These are phyloP conservation scores for Gelatoporia subvermispora DNA, from an alignment of 768 basidiomycete genomes.

Conservation along the genomic window DNA sequence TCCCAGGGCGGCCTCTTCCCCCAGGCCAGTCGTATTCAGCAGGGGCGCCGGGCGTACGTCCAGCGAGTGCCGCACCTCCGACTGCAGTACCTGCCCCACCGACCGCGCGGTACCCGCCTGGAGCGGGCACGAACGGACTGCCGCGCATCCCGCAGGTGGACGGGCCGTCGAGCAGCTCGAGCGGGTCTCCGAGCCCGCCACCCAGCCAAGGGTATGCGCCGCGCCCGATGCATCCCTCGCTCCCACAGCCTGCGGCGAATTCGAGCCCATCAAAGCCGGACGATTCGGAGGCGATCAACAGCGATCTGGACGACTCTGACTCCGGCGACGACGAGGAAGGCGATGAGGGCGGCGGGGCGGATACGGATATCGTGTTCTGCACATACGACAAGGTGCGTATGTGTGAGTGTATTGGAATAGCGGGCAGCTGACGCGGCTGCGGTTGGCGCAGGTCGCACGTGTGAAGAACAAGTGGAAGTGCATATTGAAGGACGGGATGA, in stretches of 20 bases:
- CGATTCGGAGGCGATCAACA: constrained; percentile 88
- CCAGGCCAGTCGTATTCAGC: constrained; percentile 53
- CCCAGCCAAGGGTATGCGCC: constrained; percentile 59
- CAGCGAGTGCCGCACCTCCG: constrained; percentile 12
- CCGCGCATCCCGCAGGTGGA: constrained; percentile 71
- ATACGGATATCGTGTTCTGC: constrained; percentile 94
- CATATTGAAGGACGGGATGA: constrained; percentile 95
- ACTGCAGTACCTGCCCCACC: constrained; percentile 14
- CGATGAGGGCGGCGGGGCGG: constrained; percentile 62
- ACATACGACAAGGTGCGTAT: constrained; percentile 90
- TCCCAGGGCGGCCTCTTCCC: constrained; percentile 46
- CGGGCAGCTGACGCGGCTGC: no score
- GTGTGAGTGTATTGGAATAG: background rate
- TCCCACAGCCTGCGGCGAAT: constrained; percentile 55
- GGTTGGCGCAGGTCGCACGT: constrained; percentile 97
- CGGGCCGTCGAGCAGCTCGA: constrained; percentile 65
- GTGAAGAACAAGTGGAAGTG: constrained; percentile 99
- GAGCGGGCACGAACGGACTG: background rate
- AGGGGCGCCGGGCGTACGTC: constrained; percentile 25
- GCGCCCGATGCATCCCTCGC: constrained; percentile 65
- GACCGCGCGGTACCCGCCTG: constrained; percentile 16
- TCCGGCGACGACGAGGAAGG: constrained; percentile 81
- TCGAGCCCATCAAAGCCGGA: constrained; percentile 33
- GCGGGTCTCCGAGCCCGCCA: constrained; percentile 69
- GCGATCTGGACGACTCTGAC: constrained; percentile 94